These are phyloP conservation scores for Irpex sp. DNA, from an alignment of 1,284 basidiomycete genomes.

Conservation along the genomic window DNA sequence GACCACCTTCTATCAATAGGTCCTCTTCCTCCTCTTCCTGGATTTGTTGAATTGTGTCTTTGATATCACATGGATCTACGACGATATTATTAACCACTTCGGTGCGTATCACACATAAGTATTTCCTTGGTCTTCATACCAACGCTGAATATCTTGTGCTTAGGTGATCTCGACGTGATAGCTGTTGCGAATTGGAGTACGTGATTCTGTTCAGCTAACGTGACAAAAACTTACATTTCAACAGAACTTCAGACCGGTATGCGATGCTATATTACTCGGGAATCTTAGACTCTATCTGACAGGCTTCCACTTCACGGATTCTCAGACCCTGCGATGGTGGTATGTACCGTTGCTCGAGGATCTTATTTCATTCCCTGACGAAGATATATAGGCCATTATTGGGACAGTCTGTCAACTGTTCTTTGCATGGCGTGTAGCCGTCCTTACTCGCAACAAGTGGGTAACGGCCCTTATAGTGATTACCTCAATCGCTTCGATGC, in stretches of 20 bases:
- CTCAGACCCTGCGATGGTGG: slow-evolving; percentile 14
- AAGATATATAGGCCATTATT: slow-evolving; percentile 20
- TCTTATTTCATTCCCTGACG: neutral
- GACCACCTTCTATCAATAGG: slow-evolving; percentile 6
- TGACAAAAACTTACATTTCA: neutral
- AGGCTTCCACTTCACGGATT: neutral
- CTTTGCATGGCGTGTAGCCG: slow-evolving; percentile 33
- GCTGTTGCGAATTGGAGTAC: slow-evolving; percentile 11
- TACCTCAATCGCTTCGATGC: slow-evolving; percentile 7
- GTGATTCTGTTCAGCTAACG: slow-evolving; percentile 3
- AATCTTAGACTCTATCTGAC: neutral
- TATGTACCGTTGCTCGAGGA: neutral
- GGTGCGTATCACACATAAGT: slow-evolving; percentile 18
- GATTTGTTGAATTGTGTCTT: slow-evolving; percentile 30
- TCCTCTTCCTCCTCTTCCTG: slow-evolving; percentile 23
- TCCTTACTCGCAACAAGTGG: slow-evolving; percentile 20
- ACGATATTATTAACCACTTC: slow-evolving; percentile 21
- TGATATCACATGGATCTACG: slow-evolving; percentile 27
- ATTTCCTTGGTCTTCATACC: neutral
- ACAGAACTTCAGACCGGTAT: slow-evolving; percentile 6
- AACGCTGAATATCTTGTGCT: neutral
- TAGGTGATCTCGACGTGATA: slow-evolving; percentile 1
- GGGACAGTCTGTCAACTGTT: slow-evolving; percentile 30
- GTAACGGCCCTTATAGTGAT: slow-evolving; percentile 17
- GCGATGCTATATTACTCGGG: neutral